Base-by-base conservation (phyloP, 208 protist genomes). In the Angomonas ambiguus region DNA sequence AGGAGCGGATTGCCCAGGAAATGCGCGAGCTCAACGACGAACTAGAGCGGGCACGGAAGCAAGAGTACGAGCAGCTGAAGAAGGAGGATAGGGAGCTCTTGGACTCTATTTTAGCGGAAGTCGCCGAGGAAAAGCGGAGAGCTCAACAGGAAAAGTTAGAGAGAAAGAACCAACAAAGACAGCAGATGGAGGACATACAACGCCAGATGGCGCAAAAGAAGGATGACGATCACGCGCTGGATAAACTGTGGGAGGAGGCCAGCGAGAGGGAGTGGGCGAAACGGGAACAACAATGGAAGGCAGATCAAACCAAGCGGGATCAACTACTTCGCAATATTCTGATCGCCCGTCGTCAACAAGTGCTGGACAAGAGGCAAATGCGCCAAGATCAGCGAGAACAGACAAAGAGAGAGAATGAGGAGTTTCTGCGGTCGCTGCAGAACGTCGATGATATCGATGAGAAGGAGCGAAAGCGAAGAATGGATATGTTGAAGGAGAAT, bases 231-330 rank as follows among this genome's bases (percentile, higher is more conserved):
- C 51, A 76, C 49, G 57, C 68, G 8, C 71, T 93, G 18, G 89
- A 95, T 56, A 73, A 79, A 49, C 64, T 95, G 33, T 95, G 89
- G 87, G 80, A 83, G 51, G 85, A 93, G 73, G 89, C 77, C 27
- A 93, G 82, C 68, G 74, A 83, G 38, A 80, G 81, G 63, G 69
- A 92, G 74, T 95, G 89, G 89, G 84, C 48, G 62, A 89, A 87
- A 69, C 86, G 86, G 22, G 86, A 95, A 78, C 71, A 70, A 13
- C 72, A 77, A 51, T 95, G 89, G 87, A 53, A 73, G 16, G 79
- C 79, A 16, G 82, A 93, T 1, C 74, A 84, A 73, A 61, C 74
- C 13, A 78, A 75, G 69, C 85, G 89, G 10, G 74, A 93, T 32
- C 30, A 62, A 10, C 71, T 93, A 0, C 60, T 93, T 24, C 83